A percentile compares a stretch with the other conserved stretches of the same genome.
Evolutionary conservation across 345 rosid species (phyloP).

Genomic region (Salix arbutifolia): DNA sequence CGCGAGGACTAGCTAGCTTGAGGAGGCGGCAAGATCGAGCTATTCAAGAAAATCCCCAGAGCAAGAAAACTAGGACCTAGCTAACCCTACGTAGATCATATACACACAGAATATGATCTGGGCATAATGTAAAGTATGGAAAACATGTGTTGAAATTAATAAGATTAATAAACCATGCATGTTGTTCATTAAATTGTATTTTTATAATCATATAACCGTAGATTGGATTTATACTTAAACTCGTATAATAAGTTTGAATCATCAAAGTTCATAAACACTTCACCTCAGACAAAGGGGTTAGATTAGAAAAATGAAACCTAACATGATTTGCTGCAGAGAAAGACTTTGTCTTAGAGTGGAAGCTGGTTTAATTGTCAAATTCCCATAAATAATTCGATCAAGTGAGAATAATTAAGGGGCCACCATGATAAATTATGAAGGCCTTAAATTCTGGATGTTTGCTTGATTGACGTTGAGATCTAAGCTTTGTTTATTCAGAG

Average conservation of each 20-base stretch:
- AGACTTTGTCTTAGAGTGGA: neutral
- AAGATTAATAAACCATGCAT: neutral
- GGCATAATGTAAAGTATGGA: too few species aligned
- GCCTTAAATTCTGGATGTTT: conserved; percentile 24
- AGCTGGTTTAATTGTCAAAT: neutral
- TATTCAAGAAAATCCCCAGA: conserved; percentile 24
- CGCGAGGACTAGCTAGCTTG: conserved; percentile 12
- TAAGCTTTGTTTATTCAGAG: conserved; percentile 29
- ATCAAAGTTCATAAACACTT: conserved; percentile 11
- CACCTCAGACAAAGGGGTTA: conserved; percentile 2
- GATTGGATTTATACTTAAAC: neutral
- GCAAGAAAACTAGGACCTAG: conserved; percentile 24
- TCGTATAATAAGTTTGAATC: neutral
- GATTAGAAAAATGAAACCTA: conserved; percentile 25
- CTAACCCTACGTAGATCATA: too few species aligned
- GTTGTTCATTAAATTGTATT: neutral
- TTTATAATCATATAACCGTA: neutral
- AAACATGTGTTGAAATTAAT: too few species aligned
- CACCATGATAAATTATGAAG: conserved; percentile 19
- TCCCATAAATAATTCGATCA: neutral
- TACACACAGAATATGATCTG: too few species aligned
- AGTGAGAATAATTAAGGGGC: conserved; percentile 2
- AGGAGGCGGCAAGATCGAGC: conserved; percentile 14
- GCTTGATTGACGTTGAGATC: conserved; percentile 80
- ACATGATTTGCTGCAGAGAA: conserved; percentile 6